phyloP scores from a whole-genome alignment of 2,329 filamentous ascomycete species.

The Scedosporium aurantiacum region DNA sequence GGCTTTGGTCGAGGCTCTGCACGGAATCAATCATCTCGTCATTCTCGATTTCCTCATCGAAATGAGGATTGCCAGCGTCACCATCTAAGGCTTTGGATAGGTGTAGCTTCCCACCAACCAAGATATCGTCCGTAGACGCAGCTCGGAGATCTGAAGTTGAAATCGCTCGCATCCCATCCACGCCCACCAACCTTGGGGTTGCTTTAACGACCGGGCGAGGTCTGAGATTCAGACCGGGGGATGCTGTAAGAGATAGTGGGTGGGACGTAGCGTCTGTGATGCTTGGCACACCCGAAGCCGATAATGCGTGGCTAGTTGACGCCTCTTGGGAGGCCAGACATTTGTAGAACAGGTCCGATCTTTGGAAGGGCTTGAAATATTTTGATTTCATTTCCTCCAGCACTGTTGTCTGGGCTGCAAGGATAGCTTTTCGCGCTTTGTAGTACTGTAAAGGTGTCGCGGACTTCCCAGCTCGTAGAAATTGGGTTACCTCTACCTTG shows the following conservation, averaged over 20 bases:
- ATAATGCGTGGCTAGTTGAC: constrained; percentile 23
- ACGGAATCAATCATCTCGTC: constrained; percentile 64
- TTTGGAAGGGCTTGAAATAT: constrained; percentile 78
- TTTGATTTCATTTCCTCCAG: constrained; percentile 74
- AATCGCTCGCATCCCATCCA: constrained; percentile 28
- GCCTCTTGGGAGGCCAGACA: constrained; percentile 82
- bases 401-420: constrained; percentile 71
- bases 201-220: constrained; percentile 12
- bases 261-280: neutral
- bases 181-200: constrained; percentile 24
- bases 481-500: constrained; percentile 60
- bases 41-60: constrained; percentile 74
- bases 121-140: constrained; percentile 24
- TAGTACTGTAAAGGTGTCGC: constrained; percentile 76
- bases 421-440: constrained; percentile 66
- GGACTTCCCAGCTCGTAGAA: constrained; percentile 64
- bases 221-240: neutral
- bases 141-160: constrained; percentile 37
- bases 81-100: constrained; percentile 46
- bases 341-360: constrained; percentile 91
- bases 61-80: constrained; percentile 39
- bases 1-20: constrained; percentile 66
- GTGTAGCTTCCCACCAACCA: constrained; percentile 4
- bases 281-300: constrained; percentile 11
- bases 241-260: constrained; percentile 7